Percentiles rank a stretch among this genome's conserved stretches.
phyloP scores from a whole-genome alignment of 1,284 basidiomycete genomes.

The Paramarasmius palmivorus region DNA sequence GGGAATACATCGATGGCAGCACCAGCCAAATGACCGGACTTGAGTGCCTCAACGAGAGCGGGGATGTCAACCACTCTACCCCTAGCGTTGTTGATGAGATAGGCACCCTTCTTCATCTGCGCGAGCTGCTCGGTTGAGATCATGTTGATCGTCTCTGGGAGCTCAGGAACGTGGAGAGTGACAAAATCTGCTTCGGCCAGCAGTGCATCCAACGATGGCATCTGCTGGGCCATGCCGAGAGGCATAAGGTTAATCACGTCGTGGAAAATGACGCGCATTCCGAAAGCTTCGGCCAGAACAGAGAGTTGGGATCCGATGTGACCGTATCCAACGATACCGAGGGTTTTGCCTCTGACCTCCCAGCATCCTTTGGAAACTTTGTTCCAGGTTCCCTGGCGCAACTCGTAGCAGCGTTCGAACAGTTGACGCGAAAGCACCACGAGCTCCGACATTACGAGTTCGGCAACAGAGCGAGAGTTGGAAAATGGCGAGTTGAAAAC shows the following conservation, averaged over 20 bases:
- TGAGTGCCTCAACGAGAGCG: slow-evolving; percentile 81
- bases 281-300: slow-evolving; percentile 95
- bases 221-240: slow-evolving; percentile 89
- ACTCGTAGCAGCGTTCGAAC: slow-evolving; percentile 86
- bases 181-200: slow-evolving; percentile 89
- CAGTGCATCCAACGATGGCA: slow-evolving; percentile 81
- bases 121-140: slow-evolving; percentile 79
- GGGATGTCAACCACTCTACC: slow-evolving; percentile 95
- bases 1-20: slow-evolving; percentile 97
- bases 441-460: slow-evolving; percentile 95
- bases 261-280: slow-evolving; percentile 95
- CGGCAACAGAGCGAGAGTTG: slow-evolving; percentile 98
- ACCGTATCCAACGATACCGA: slow-evolving; percentile 98
- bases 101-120: slow-evolving; percentile 95
- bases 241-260: slow-evolving; percentile 99
- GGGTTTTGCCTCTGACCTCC: slow-evolving; percentile 97
- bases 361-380: slow-evolving; percentile 98
- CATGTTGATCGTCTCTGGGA: slow-evolving; percentile 95
- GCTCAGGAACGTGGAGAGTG: slow-evolving; percentile 95
- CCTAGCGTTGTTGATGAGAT: slow-evolving; percentile 98
- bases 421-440: slow-evolving; percentile 95
- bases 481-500: slow-evolving; percentile 99
- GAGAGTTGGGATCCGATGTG: slow-evolving; percentile 98
- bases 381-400: slow-evolving; percentile 94
- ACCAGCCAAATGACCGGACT: slow-evolving; percentile 87